A percentile compares a stretch with the other conserved stretches of the same genome.
These are phyloP conservation scores for Oryza nivara DNA, from an alignment of 176 grass and related monocot species.

Conservation along the genomic window DNA sequence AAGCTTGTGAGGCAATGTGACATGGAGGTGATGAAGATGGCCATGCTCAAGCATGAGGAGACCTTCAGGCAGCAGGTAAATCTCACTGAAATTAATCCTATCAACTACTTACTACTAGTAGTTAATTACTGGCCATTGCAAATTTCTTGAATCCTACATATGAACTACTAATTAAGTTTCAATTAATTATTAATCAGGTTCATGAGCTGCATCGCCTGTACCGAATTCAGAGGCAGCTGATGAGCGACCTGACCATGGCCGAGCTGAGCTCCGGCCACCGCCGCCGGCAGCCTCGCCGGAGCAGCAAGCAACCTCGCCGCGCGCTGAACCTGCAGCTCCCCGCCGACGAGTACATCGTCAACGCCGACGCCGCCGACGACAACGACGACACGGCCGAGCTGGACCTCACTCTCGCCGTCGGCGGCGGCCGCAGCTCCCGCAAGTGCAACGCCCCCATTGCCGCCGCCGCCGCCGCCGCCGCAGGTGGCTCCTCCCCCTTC, in stretches of 20 bases:
- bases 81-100: not conserved
- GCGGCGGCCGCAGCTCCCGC: slow-evolving; percentile 21
- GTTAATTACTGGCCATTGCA: not conserved
- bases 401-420: slow-evolving; percentile 70
- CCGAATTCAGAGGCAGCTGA: slow-evolving; percentile 79
- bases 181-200: slow-evolving; percentile 42
- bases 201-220: slow-evolving; percentile 78
- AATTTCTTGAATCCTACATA: not conserved
- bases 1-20: slow-evolving; percentile 69
- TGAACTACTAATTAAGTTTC: slow-evolving; percentile 6
- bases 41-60: slow-evolving; percentile 87
- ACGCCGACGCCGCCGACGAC: slow-evolving; percentile 29
- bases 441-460: slow-evolving; percentile 30
- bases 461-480: not conserved
- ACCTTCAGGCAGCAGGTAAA: slow-evolving; percentile 80
- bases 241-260: slow-evolving; percentile 52
- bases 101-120: not conserved
- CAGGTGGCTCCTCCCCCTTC: slow-evolving; percentile 28
- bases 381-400: slow-evolving; percentile 20
- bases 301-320: slow-evolving; percentile 50
- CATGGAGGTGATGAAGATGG: slow-evolving; percentile 86
- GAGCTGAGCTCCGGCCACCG: slow-evolving; percentile 35
- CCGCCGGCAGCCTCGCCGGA: slow-evolving; percentile 25
- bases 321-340: slow-evolving; percentile 69
- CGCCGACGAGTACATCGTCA: slow-evolving; percentile 71